phyloP scores from a whole-genome alignment of 192 early-diverging fungal genomes.

The Linnemannia zychae region DNA sequence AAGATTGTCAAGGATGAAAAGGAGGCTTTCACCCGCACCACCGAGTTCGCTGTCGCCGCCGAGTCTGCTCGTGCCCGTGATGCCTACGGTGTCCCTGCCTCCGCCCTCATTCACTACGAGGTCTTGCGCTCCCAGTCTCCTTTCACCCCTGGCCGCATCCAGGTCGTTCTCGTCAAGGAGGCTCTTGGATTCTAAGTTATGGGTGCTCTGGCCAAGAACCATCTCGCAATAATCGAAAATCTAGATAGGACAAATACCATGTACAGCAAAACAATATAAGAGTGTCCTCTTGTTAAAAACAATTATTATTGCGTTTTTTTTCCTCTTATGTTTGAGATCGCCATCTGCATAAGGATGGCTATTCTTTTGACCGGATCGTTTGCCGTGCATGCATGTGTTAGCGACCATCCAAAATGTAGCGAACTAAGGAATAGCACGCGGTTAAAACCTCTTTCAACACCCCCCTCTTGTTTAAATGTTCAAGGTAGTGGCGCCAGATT shows the following conservation, averaged over 20 bases:
- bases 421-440: too few relatives aligned
- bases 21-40: conserved; percentile 38
- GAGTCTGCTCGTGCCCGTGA: conserved; percentile 55
- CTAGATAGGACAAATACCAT: conserved; percentile 4
- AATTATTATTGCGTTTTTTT: not conserved
- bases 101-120: conserved; percentile 31
- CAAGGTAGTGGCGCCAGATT: too few relatives aligned
- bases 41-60: conserved; percentile 37
- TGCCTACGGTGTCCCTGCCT: conserved; percentile 46
- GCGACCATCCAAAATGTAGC: too few relatives aligned
- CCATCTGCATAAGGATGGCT: not conserved
- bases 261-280: not conserved
- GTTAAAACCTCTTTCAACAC: too few relatives aligned
- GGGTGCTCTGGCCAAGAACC: not conserved
- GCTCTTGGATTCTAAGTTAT: conserved; percentile 37
- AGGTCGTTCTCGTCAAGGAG: conserved; percentile 44
- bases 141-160: conserved; percentile 51
- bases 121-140: conserved; percentile 31
- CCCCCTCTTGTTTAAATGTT: too few relatives aligned
- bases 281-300: not conserved
- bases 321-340: not conserved
- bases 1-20: conserved; percentile 59
- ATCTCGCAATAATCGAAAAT: too few relatives aligned
- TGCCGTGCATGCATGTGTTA: not conserved
- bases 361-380: not conserved